Conservation (phyloP, 164 flowering plant species). For the Liquidambar formosana region DNA sequence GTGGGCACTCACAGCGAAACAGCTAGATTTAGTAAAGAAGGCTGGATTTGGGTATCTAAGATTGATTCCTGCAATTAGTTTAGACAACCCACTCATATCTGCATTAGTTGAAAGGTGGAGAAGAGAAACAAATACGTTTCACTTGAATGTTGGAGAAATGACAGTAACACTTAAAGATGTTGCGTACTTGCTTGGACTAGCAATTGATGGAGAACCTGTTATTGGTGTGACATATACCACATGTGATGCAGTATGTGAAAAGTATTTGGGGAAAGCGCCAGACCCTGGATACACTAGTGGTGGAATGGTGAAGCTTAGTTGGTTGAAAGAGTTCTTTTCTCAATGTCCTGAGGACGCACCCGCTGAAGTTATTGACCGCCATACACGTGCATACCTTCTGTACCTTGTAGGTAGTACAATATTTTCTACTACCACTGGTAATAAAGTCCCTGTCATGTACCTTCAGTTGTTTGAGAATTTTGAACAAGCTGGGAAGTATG, state of each 20-base stretch:
- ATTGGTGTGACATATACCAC: constrained; percentile 60
- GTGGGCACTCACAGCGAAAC: constrained; percentile 56
- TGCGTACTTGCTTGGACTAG: constrained; percentile 55
- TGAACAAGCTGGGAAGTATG: constrained; percentile 58
- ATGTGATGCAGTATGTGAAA: constrained; percentile 49
- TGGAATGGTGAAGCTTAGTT: constrained; percentile 77
- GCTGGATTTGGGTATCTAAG: constrained; percentile 73
- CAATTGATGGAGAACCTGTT: constrained; percentile 73
- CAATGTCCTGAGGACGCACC: constrained; percentile 57
- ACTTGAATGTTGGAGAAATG: constrained; percentile 72
- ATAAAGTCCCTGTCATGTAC: constrained; percentile 78
- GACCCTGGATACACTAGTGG: constrained; percentile 63
- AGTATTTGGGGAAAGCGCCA: constrained; percentile 52
- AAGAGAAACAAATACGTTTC: constrained; percentile 74
- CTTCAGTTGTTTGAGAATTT: constrained; percentile 71
- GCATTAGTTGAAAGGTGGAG: constrained; percentile 82
- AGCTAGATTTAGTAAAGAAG: constrained; percentile 53
- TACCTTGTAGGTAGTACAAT: constrained; percentile 77
- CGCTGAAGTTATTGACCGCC: constrained; percentile 41
- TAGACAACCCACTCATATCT: constrained; percentile 73
- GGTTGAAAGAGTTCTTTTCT: constrained; percentile 70
- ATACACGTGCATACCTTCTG: constrained; percentile 69
- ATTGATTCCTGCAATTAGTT: constrained; percentile 61
- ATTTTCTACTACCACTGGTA: constrained; percentile 77
- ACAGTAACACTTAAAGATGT: constrained; percentile 74